phyloP scores from a whole-genome alignment of 352 stramenopile species.

The Pythium rhizo-oryzae region DNA sequence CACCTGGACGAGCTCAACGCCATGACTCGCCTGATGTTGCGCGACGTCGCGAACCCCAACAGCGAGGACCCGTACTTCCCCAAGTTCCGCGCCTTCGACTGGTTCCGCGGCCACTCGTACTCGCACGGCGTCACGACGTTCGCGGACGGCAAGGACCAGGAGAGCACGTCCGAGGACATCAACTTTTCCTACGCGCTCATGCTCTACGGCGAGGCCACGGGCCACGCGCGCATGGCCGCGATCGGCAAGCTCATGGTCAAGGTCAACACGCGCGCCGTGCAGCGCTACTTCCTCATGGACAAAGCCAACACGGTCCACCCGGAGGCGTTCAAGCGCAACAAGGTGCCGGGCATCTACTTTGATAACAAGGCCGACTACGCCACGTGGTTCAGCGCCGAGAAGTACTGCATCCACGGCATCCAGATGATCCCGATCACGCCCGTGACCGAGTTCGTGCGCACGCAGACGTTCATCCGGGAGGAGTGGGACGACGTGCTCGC shows the following conservation, averaged over 20 bases:
- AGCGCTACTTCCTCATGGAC: slow-evolving; percentile 72
- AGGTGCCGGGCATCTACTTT: slow-evolving; percentile 44
- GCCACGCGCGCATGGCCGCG: slow-evolving; percentile 50
- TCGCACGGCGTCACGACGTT: slow-evolving; percentile 70
- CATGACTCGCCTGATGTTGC: slow-evolving; percentile 52
- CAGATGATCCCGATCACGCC: slow-evolving; percentile 74
- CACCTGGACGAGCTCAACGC: slow-evolving; percentile 53
- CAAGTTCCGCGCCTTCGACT: slow-evolving; percentile 64
- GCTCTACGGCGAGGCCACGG: slow-evolving; percentile 51
- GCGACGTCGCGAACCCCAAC: slow-evolving; percentile 57
- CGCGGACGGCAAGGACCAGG: slow-evolving; percentile 70
- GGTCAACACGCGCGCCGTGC: slow-evolving; percentile 57
- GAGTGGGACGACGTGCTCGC: slow-evolving; percentile 63
- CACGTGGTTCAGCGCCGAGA: slow-evolving; percentile 68
- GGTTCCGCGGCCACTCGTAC: slow-evolving; percentile 71
- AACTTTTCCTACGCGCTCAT: slow-evolving; percentile 64
- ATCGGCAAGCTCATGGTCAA: slow-evolving; percentile 56
- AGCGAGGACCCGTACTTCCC: slow-evolving; percentile 52
- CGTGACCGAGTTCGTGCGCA: slow-evolving; percentile 59
- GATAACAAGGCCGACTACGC: slow-evolving; percentile 58
- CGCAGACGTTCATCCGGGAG: slow-evolving; percentile 53
- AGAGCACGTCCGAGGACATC: slow-evolving; percentile 73
- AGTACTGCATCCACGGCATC: slow-evolving; percentile 76
- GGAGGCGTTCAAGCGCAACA: slow-evolving; percentile 62
- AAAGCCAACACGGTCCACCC: slow-evolving; percentile 46